A percentile compares a stretch with the other conserved stretches of the same genome.
Evolutionary conservation across 805 yeast species (phyloP).

Genomic region (Candida corydali): DNA sequence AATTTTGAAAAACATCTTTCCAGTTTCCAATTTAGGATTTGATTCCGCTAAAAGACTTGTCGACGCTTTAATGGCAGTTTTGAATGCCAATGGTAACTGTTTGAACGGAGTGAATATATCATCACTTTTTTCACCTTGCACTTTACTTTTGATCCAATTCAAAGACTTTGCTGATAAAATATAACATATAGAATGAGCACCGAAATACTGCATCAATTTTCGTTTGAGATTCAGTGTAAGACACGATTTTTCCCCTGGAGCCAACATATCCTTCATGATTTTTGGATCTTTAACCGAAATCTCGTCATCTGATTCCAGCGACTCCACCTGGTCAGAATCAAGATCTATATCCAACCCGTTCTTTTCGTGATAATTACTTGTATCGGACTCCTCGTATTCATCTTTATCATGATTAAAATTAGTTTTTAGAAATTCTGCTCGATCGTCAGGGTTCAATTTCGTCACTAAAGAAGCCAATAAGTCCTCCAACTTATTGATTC

Average conservation of each 20-base stretch:
- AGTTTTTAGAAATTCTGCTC: neutral
- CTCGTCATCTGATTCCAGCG: neutral
- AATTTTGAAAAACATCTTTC: slow-evolving; percentile 3
- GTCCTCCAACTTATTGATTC: slow-evolving; percentile 14
- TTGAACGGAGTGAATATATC: slow-evolving; percentile 20
- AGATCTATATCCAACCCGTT: neutral
- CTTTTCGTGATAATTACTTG: neutral
- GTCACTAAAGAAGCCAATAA: slow-evolving; percentile 15
- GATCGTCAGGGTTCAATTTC: slow-evolving; percentile 10
- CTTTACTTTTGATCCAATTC: slow-evolving; percentile 22
- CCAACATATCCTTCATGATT: slow-evolving; percentile 9
- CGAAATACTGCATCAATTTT: slow-evolving; percentile 10
- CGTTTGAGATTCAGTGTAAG: slow-evolving; percentile 2
- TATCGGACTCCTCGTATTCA: neutral
- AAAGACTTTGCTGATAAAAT: slow-evolving; percentile 27
- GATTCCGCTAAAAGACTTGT: slow-evolving; percentile 8
- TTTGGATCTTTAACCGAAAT: slow-evolving; percentile 6
- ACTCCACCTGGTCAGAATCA: neutral
- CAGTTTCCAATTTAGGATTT: slow-evolving; percentile 2
- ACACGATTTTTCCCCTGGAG: slow-evolving; percentile 5
- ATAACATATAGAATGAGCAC: slow-evolving; percentile 24
- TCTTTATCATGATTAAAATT: neutral
- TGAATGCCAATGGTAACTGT: slow-evolving; percentile 21
- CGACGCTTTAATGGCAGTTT: slow-evolving; percentile 12
- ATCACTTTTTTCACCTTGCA: slow-evolving; percentile 12